These are phyloP conservation scores for Fagus sylvatica DNA, from an alignment of 306 rosid species.

Conservation along the genomic window DNA sequence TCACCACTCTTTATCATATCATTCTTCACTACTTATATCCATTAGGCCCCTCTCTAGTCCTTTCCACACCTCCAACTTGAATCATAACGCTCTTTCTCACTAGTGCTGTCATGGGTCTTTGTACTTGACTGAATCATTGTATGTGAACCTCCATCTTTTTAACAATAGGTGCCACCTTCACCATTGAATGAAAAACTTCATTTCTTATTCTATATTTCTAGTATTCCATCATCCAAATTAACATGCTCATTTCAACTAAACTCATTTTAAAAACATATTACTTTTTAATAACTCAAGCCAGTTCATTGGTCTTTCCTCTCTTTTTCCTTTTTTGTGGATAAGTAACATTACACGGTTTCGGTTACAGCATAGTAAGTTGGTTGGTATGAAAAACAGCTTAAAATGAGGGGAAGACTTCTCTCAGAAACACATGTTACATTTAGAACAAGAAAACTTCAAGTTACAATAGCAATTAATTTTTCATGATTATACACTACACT, in stretches of 20 bases:
- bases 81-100: background rate
- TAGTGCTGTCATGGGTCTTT: background rate
- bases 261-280: background rate
- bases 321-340: background rate
- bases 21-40: background rate
- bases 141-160: background rate
- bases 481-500: background rate
- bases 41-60: background rate
- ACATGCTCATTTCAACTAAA: background rate
- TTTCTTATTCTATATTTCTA: background rate
- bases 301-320: background rate
- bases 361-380: background rate
- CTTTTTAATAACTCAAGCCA: too few relatives aligned
- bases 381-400: background rate
- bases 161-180: background rate
- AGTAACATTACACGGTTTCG: background rate
- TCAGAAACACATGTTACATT: background rate
- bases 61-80: background rate
- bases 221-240: background rate
- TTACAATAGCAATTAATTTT: background rate
- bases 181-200: background rate
- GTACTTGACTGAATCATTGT: background rate
- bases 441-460: background rate
- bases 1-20: background rate
- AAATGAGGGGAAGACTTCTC: background rate